Base-by-base conservation (phyloP, 176 grass and related monocot genomes). In the Tillandsia leiboldiana region DNA sequence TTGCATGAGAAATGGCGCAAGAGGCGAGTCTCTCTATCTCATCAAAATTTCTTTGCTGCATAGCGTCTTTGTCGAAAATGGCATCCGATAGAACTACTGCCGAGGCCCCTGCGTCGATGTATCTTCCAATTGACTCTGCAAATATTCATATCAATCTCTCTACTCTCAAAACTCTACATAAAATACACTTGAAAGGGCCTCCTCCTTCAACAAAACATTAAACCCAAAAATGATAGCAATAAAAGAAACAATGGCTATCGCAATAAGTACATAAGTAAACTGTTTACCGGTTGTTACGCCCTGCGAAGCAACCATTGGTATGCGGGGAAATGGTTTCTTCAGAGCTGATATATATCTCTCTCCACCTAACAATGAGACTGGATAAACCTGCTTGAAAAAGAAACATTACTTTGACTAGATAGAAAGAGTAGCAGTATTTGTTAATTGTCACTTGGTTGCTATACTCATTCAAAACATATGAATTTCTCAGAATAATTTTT, bases 281-380 rank as follows among this genome's bases (percentile, higher is more conserved):
- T 51, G 73, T 17, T 1, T 68, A 87, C 92, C 86, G 64, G 72
- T 83, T 58, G 79, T 56, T 48, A 91, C 89, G 59, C 92, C 92
- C 87, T 96, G 92, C 24, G 92, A 96, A 89, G 92, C 92, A 70
- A 96, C 77, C 75, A 96, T 80, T 71, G 86, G 81, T 84, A 91
- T 13, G 12, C 66, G 73, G 29, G 88, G 86, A 82, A 91, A 96
- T 83, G 92, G 88, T 89, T 86, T 96, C 72, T 86, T 96, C 13
- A 96, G 79, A 80, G 86, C 84, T 69, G 78, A 87, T 81, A 91
- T 91, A 70, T 96, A 91, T 17, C 49, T 66, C 14, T 85, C 75
- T 56, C 86, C 92, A 79, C 88, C 92, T 79, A 96, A 82, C n/a
- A 80, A 69, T 49, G 92, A 96, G 48, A 83, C 83, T 66, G 92